Base-by-base conservation (phyloP, 2,329 filamentous ascomycete species). In the Fusarium musae region DNA sequence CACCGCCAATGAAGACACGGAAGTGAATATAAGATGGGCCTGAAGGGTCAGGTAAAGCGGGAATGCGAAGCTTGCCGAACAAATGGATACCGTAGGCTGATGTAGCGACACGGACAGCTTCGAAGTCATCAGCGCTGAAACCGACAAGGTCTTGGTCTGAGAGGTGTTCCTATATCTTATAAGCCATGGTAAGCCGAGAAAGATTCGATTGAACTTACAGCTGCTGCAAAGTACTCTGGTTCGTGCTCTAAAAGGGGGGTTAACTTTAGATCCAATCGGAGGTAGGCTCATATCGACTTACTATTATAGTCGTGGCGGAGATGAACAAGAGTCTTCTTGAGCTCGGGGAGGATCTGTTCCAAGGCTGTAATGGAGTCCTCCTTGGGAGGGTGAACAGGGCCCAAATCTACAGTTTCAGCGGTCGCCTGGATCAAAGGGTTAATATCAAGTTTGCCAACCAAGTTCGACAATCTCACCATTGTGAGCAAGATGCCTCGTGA, bases 71-170 rank as follows among this genome's bases (percentile, higher is more conserved):
- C 79, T 97, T 85, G 71, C 90, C 87, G 61, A 96, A 91, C 3
- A 96, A 94, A 47, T 92, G 88, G 72, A 93, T 86, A 64, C 95
- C 91, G 84, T 98, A 96, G 42, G 92, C 91, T 50, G 89, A 89
- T 86, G 96, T 97, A 3, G 95, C 95, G 4, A 93, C 95, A 84
- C 98, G 97, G 86, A 98, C 97, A 56, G 92, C 93, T 54, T 95
- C 96, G 68, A 98, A 89, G 73, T 95, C 92, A 75, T 97, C 90
- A 50, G 91, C 92, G 65, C 92, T 90, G 58, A 90, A 91, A 84
- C 97, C 95, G 66, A 95, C 94, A 83, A 98, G 97, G 66, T 98
- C 90, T 82, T 97, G 96, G 67, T 95, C 93, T 47, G 84, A 49
- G 39, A 78, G 73, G 43, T 66, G 57, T 40, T 62, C 64, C 68